Percentiles rank a stretch among this genome's conserved stretches.
phyloP scores from a whole-genome alignment of 1,139 yeast species.

The Geotrichum aggregatum region DNA sequence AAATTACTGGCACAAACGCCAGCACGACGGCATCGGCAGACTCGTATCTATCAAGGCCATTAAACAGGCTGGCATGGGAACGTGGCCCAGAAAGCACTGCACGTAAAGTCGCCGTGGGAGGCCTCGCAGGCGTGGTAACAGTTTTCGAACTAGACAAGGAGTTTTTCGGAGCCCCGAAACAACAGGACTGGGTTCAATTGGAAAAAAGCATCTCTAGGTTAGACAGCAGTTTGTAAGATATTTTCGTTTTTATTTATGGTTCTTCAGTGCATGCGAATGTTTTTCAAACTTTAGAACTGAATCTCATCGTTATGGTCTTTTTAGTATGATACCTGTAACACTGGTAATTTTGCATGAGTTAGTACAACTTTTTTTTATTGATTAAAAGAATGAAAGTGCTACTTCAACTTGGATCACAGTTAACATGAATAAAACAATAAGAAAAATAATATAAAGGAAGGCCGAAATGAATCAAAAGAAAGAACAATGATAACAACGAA shows the following conservation, averaged over 20 bases:
- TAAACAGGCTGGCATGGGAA: slow-evolving; percentile 20
- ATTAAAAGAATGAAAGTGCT: no score
- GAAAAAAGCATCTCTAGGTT: slow-evolving; percentile 11
- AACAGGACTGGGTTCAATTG: slow-evolving; percentile 24
- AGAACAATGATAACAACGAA: background rate
- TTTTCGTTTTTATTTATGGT: background rate
- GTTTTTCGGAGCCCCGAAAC: slow-evolving; percentile 23
- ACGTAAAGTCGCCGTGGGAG: slow-evolving; percentile 38
- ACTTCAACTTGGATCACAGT: background rate
- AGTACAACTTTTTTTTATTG: background rate
- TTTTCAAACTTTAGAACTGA: no score
- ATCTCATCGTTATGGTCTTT: no score
- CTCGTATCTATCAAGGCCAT: slow-evolving; percentile 15
- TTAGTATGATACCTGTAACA: no score
- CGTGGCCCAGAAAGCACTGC: slow-evolving; percentile 29
- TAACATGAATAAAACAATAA: no score
- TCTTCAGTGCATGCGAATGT: no score
- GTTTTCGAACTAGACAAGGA: slow-evolving; percentile 33
- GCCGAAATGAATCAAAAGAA: background rate
- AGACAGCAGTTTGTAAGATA: slow-evolving; percentile 1
- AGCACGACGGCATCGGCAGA: background rate
- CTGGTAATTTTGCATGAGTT: no score
- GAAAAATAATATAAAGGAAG: no score
- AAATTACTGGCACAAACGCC: background rate
- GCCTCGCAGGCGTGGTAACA: slow-evolving; percentile 37